Evolutionary conservation across 306 rosid genomes (phyloP), one percentile per base, ranked within the genome.

Genomic region (Hippophae tibetana): DNA sequence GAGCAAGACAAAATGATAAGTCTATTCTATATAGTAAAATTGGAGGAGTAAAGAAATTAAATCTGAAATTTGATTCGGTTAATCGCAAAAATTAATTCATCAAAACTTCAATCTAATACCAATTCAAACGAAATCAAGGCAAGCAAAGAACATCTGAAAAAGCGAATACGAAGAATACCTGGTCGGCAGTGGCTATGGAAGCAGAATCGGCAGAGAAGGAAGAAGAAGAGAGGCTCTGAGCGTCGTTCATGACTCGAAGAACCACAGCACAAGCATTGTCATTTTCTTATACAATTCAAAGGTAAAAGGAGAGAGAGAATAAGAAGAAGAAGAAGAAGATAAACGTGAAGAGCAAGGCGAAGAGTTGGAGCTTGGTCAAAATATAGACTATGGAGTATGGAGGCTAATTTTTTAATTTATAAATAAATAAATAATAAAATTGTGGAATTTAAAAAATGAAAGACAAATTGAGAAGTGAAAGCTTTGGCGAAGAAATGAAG

Each of bases 151-250:
- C 43, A 4, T 38, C 27, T 53, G 40, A 54, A 12, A 18, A 46
- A 63, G 73, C 38, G 38, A 31, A 31, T 31, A 31, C 13, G 42
- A 44, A 49, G 12, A 54, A 47, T 14, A 83, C 90, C 86, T 79
- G 93, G 73, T 83, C 76, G 61, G 73, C 73, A 62, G 81, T 52
- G 67, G 72, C 63, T 47, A 72, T 25, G 60, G 89, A 79, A 53
- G 72, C 81, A 31, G 83, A 83, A 26, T 84, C 90, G 6, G 70
- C 67, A 61, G 89, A 79, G 50, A 79, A 86, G n/a, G 78, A 73
- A 56, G 88, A 76, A 43, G 81, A 64, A 7, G 89, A 80, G 66
- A 58, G 65, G 71, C 87, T 59, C 45, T 65, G 87, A 54, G 95
- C 81, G 58, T 78, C 76, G 81, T 69, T 83, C 93, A 88, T 70